Evolutionary conservation across 2,329 filamentous ascomycete species (phyloP).

Genomic region (Penicillium glabrum): DNA sequence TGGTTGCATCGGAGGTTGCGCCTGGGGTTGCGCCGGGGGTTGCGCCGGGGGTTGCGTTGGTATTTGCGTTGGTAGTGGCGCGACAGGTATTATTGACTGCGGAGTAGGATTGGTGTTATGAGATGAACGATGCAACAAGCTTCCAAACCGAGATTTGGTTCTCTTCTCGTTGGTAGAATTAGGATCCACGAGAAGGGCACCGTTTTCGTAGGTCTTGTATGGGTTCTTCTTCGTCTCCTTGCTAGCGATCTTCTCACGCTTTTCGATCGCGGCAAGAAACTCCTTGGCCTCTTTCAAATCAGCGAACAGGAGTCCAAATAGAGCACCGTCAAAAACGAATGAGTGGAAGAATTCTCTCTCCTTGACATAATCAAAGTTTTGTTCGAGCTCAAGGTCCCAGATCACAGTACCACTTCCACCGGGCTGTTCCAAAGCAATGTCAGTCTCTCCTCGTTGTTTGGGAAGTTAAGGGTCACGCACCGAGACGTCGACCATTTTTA

Average conservation of each 20-base stretch:
- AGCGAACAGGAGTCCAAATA: constrained; percentile 82
- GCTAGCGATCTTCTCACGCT: constrained; percentile 91
- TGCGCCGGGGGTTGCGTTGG: background rate
- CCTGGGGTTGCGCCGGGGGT: constrained; percentile 6
- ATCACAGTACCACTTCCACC: constrained; percentile 82
- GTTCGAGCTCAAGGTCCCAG: constrained; percentile 98
- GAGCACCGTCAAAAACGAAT: constrained; percentile 89
- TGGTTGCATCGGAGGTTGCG: constrained; percentile 24
- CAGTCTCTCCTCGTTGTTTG: constrained; percentile 1
- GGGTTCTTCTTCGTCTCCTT: constrained; percentile 79
- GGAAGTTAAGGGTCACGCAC: constrained; percentile 55
- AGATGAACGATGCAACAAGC: constrained; percentile 49
- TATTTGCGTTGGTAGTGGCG: constrained; percentile 24
- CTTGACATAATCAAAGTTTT: constrained; percentile 91
- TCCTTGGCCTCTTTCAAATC: constrained; percentile 98
- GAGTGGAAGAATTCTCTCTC: constrained; percentile 97
- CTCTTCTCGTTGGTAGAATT: constrained; percentile 18
- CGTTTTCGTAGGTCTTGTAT: constrained; percentile 45
- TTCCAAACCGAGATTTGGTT: constrained; percentile 40
- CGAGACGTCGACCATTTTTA: constrained; percentile 96
- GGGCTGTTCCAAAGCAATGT: constrained; percentile 51
- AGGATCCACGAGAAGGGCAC: background rate
- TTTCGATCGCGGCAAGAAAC: constrained; percentile 96
- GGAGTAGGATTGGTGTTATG: constrained; percentile 35
- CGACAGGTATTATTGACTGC: constrained; percentile 28